phyloP scores from a whole-genome alignment of 2,329 filamentous ascomycete genomes.

The Coniella lustricola region DNA sequence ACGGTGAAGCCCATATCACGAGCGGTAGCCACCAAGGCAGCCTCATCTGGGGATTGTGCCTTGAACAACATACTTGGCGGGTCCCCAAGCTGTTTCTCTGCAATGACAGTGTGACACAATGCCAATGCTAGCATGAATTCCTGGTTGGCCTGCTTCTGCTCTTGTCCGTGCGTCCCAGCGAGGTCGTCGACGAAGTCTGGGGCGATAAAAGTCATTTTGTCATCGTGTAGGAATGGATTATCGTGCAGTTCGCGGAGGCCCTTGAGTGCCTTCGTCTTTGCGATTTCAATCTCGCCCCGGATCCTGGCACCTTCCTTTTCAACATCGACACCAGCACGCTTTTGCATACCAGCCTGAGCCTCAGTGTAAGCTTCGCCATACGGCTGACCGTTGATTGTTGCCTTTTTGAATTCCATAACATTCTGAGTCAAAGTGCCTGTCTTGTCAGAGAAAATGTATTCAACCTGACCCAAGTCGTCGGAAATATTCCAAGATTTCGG shows the following conservation, averaged over 20 bases:
- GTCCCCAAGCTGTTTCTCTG: constrained; percentile 83
- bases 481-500: constrained; percentile 99
- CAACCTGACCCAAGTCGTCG: constrained; percentile 94
- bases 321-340: constrained; percentile 78
- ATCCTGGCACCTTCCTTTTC: constrained; percentile 71
- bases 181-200: constrained; percentile 84
- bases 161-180: constrained; percentile 64
- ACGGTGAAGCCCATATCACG: constrained; percentile 94
- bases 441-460: constrained; percentile 98
- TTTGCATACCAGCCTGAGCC: constrained; percentile 92
- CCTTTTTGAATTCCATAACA: constrained; percentile 99
- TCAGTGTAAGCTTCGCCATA: constrained; percentile 98
- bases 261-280: constrained; percentile 65
- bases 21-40: constrained; percentile 87
- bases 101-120: constrained; percentile 94
- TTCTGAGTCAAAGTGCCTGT: constrained; percentile 87
- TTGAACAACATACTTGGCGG: constrained; percentile 90
- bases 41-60: constrained; percentile 94
- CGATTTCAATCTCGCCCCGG: constrained; percentile 69
- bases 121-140: constrained; percentile 93
- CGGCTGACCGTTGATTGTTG: constrained; percentile 87
- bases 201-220: constrained; percentile 85
- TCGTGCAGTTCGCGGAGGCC: constrained; percentile 70
- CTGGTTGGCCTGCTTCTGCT: constrained; percentile 71
- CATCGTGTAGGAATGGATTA: constrained; percentile 86